Evolutionary conservation across 2,329 filamentous ascomycete genomes (phyloP).

Genomic region (Paecilomyces formosus): DNA sequence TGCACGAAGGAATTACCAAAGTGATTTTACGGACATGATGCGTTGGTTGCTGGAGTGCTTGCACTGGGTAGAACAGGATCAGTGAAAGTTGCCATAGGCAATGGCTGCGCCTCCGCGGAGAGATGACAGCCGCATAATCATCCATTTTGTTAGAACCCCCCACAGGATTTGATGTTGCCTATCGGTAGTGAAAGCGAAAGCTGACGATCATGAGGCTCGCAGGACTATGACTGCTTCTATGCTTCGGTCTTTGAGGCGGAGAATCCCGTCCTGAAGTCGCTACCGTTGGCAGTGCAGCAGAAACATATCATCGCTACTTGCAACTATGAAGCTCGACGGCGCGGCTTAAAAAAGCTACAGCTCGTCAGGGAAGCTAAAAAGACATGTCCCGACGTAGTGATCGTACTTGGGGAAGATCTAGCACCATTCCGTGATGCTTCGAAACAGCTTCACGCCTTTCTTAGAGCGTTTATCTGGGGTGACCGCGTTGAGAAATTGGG

Average conservation of each 20-base stretch:
- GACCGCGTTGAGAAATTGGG: constrained; percentile 72
- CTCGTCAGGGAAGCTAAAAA: constrained; percentile 73
- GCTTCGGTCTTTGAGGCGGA: constrained; percentile 82
- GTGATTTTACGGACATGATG: neutral
- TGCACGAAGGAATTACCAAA: neutral
- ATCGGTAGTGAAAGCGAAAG: neutral
- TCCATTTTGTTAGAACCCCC: constrained; percentile 65
- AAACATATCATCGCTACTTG: constrained; percentile 90
- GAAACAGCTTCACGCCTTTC: constrained; percentile 68
- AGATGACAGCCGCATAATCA: constrained; percentile 61
- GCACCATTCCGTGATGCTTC: constrained; percentile 79
- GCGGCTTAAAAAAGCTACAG: constrained; percentile 66
- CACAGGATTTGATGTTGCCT: neutral
- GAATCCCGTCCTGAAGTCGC: constrained; percentile 61
- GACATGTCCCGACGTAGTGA: constrained; percentile 73
- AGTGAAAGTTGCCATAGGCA: constrained; percentile 14
- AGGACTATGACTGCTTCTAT: constrained; percentile 71
- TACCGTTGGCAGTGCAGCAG: constrained; percentile 79
- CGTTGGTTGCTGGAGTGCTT: neutral
- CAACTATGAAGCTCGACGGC: constrained; percentile 81
- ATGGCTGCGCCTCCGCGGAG: constrained; percentile 22
- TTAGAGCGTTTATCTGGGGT: constrained; percentile 71
- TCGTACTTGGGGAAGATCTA: constrained; percentile 81
- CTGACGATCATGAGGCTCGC: neutral
- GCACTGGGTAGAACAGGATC: neutral